Base-by-base conservation (phyloP, 208 protist species). In the Herpetomonas tarakana region DNA sequence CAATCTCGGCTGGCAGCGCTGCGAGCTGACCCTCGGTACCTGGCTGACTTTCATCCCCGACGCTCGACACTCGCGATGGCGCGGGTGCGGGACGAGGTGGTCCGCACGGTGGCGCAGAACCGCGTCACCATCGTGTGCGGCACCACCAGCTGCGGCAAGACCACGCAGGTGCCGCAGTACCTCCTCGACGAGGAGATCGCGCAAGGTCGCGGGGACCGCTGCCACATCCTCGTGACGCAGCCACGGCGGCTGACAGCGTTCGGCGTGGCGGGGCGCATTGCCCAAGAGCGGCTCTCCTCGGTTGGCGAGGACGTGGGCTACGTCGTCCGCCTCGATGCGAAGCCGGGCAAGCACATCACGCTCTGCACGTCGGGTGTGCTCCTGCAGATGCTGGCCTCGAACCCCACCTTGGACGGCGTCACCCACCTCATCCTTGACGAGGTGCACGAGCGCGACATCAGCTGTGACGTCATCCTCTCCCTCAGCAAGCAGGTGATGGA, bases 371-470 rank as follows among this genome's bases (percentile, higher is more conserved):
- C 98, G 55, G 98, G 98, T 65, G 98, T 99, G 62, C 68, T 99
- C 18, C 78, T 99, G 22, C 90, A 98, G 68, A 97, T 99, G 62
- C 89, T 97, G 44, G 71, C 96, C 2, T 53, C 82, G 12, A 89
- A 99, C 70, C 80, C 91, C 4, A 49, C 80, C 1, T 69, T 99
- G 1, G 58, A 70, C 27, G 65, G 86, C 25, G 97, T 99, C 64
- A 89, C 79, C 44, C 84, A 98, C 38, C 86, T 99, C 47, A 97
- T 99, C 47, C 83, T 99, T 21, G 99, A 99, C 74, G 99, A 99
- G 74, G 98, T 99, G 0, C 99, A 99, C 71, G 99, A 99, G 82
- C 81, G 99, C 16, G 98, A 98, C 29, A 88, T 99, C 49, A 85
- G 98, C 73, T 99, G 98, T 19, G 98, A 99, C 70, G 93, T 99